These are phyloP conservation scores for Blastobotrys chiropterorum DNA, from an alignment of 805 yeast genomes.

Conservation along the genomic window DNA sequence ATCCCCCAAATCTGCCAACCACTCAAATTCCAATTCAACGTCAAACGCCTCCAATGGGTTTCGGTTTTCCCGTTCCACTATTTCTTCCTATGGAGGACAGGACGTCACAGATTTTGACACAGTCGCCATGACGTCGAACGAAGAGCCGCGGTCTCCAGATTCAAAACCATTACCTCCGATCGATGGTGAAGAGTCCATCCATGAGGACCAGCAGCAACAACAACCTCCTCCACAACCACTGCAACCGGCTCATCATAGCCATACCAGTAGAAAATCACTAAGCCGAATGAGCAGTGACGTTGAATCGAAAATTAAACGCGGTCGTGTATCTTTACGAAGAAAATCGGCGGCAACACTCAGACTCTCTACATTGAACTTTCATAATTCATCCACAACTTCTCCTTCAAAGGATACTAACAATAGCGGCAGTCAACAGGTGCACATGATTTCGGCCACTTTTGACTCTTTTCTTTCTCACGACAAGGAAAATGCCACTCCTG, in stretches of 20 bases:
- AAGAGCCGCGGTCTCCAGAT: not conserved
- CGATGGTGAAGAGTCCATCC: not conserved
- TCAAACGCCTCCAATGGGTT: not conserved
- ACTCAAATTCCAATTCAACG: not conserved
- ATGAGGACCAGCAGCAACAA: not conserved
- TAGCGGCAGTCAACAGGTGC: conserved; percentile 2
- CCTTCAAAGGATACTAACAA: not conserved
- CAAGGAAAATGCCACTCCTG: not conserved
- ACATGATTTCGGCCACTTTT: conserved; percentile 1
- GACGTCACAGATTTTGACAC: conserved; percentile 3
- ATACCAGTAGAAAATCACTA: conserved; percentile 2
- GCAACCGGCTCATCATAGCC: not conserved
- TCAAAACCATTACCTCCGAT: not conserved
- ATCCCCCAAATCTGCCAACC: not conserved
- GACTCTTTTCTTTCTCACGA: conserved; percentile 1
- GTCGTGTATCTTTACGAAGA: conserved; percentile 12
- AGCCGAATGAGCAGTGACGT: conserved; percentile 11
- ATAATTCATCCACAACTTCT: not conserved
- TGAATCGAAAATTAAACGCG: conserved; percentile 8
- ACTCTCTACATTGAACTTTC: conserved; percentile 1
- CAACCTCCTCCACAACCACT: not conserved
- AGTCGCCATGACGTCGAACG: not conserved
- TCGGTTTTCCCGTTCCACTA: conserved; percentile 2
- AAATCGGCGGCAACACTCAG: conserved; percentile 11
- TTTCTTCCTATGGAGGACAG: conserved; percentile 3